Percentiles rank a stretch among this genome's conserved stretches.
Evolutionary conservation across 23 red algal species (phyloP).

Genomic region (Porphyridium purpureum): DNA sequence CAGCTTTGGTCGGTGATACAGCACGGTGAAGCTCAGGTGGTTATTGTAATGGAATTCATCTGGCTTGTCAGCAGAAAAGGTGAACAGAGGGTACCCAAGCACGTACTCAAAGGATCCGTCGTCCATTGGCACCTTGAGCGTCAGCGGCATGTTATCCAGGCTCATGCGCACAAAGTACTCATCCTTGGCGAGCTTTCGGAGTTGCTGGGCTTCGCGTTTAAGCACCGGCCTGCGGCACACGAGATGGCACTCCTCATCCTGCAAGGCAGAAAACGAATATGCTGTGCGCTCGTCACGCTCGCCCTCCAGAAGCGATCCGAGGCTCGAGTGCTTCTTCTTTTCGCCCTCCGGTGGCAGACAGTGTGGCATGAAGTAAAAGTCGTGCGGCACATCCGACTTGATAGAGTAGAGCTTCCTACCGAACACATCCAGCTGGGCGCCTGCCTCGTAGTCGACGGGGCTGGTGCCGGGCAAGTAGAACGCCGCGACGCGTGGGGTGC

Average conservation of each 20-base stretch:
- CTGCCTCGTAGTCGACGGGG: constrained; percentile 57
- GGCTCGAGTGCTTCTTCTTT: constrained; percentile 40
- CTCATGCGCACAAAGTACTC: constrained; percentile 87
- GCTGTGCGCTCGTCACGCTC: constrained; percentile 80
- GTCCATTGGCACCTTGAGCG: constrained; percentile 21
- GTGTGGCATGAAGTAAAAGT: constrained; percentile 82
- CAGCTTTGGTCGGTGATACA: constrained; percentile 75
- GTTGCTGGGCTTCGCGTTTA: constrained; percentile 3
- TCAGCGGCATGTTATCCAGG: constrained; percentile 97
- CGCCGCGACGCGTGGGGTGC: no score
- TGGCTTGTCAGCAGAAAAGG: constrained; percentile 13
- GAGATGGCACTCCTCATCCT: constrained; percentile 47
- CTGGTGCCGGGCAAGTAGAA: constrained; percentile 62
- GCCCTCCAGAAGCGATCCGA: constrained; percentile 79
- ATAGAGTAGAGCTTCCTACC: constrained; percentile 56
- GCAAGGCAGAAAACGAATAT: constrained; percentile 47
- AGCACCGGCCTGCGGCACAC: constrained; percentile 34
- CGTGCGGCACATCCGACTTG: constrained; percentile 43
- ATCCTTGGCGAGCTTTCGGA: constrained; percentile 39
- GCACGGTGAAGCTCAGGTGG: constrained; percentile 82
- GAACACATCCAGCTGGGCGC: constrained; percentile 50
- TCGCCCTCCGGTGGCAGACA: constrained; percentile 36
- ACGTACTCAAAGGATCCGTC: constrained; percentile 8
- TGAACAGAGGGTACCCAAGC: constrained; percentile 65
- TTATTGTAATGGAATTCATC: constrained; percentile 74